Percentiles rank a stretch among this genome's conserved stretches.
Evolutionary conservation across 345 rosid species (phyloP).

Genomic region (Heritiera fomes): DNA sequence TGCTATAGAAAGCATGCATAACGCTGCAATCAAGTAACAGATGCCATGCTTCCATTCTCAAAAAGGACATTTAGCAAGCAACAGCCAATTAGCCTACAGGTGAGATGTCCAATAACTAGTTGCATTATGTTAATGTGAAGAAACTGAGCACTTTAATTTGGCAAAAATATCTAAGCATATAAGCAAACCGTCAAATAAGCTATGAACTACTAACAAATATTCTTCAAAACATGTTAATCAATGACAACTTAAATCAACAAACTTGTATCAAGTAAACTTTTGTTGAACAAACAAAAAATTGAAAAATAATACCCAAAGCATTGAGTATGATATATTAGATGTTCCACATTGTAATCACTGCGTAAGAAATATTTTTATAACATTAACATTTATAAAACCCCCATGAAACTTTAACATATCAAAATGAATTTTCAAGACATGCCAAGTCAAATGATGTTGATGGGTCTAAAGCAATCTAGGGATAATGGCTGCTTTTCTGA

Average conservation of each 20-base stretch:
- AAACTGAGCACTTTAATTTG: neutral
- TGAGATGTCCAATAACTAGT: slow-evolving; percentile 4
- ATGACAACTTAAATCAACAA: neutral
- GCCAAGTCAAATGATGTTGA: neutral
- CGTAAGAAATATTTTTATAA: neutral
- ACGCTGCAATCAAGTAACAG: no score
- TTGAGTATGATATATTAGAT: neutral
- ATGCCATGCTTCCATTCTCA: neutral
- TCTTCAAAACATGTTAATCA: neutral
- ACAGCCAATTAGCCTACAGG: neutral
- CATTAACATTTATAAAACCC: neutral
- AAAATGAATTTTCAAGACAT: neutral
- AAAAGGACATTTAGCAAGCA: neutral
- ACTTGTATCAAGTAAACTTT: neutral
- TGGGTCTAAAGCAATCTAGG: neutral
- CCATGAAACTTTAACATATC: neutral
- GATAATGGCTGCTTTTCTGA: neutral
- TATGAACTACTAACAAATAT: neutral
- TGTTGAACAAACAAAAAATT: neutral
- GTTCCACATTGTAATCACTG: neutral
- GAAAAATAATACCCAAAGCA: neutral
- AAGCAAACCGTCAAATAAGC: neutral
- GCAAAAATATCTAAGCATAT: neutral
- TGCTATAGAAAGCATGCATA: neutral
- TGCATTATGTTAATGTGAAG: neutral